Conservation (phyloP, 2,329 filamentous ascomycete species). For the Colletotrichum theobromicola region DNA sequence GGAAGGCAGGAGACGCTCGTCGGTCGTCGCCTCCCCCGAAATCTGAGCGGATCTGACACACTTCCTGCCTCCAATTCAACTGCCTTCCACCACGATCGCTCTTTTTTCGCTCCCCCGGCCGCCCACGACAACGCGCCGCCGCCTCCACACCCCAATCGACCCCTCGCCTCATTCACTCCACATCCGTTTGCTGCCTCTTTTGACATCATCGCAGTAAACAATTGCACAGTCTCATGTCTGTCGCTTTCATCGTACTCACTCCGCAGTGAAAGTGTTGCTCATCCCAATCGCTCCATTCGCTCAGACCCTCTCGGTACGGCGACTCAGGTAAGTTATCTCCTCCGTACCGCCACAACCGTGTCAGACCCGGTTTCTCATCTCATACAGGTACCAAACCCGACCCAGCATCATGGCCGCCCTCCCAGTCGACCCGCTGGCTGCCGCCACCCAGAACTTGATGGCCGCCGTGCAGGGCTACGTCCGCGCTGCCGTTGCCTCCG, state of each 20-base stretch:
- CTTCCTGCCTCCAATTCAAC: neutral
- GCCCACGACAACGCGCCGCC: neutral
- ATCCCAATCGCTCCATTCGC: neutral
- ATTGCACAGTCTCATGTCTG: neutral
- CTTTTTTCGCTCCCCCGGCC: neutral
- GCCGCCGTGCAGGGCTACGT: conserved; percentile 7
- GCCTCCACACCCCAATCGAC: neutral
- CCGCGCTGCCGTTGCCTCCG: conserved; percentile 1
- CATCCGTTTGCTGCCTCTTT: neutral
- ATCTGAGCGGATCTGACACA: neutral
- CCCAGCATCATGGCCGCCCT: conserved; percentile 2
- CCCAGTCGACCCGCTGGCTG: conserved; percentile 5
- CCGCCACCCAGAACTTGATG: conserved; percentile 1
- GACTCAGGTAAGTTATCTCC: neutral
- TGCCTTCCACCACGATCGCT: neutral
- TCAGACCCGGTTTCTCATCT: neutral
- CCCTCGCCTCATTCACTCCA: neutral
- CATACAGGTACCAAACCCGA: neutral
- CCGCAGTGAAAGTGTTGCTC: neutral
- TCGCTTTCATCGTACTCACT: neutral
- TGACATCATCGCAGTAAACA: neutral
- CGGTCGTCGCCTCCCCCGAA: neutral
- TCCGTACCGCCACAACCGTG: neutral
- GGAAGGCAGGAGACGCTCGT: neutral
- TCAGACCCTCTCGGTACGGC: neutral